These are phyloP conservation scores for Rosa rugosa DNA, from an alignment of 306 rosid genomes.

Conservation along the genomic window DNA sequence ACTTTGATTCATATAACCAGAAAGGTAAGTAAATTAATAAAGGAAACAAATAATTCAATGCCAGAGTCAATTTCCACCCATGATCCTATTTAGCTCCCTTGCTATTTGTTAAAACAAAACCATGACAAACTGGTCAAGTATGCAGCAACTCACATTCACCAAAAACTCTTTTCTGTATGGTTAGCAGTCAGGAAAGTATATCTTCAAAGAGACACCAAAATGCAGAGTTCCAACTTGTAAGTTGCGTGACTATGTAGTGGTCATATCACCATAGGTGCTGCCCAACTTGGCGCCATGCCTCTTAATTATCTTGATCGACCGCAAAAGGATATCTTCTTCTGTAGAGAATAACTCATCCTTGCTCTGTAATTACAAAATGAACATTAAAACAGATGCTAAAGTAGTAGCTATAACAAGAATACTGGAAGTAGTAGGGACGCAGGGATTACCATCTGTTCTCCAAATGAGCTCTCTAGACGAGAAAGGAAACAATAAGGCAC, in stretches of 20 bases:
- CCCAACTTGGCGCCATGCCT: constrained; percentile 64
- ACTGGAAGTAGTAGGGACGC: neutral
- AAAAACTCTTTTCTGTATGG: neutral
- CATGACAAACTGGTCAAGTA: neutral
- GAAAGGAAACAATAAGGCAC: constrained; percentile 84
- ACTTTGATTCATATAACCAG: constrained; percentile 50
- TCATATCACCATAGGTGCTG: constrained; percentile 32
- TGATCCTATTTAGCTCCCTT: neutral
- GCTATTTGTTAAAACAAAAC: neutral
- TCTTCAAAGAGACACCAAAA: neutral
- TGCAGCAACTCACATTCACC: neutral
- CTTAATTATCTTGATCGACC: constrained; percentile 60
- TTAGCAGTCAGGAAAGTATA: neutral
- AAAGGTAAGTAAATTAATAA: constrained; percentile 1
- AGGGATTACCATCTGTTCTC: constrained; percentile 70
- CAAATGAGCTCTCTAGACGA: constrained; percentile 57
- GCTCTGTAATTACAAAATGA: constrained; percentile 37
- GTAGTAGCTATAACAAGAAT: neutral
- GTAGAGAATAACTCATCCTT: constrained; percentile 61
- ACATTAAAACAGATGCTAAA: neutral
- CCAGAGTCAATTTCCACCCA: constrained; percentile 12
- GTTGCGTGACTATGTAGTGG: constrained; percentile 1
- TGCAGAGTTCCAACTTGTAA: neutral
- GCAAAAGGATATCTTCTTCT: constrained; percentile 79
- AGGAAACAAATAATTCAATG: neutral